Evolutionary conservation across 495 filamentous ascomycete genomes (phyloP).

Genomic region (Aspergillus sclerotiicarbonarius): DNA sequence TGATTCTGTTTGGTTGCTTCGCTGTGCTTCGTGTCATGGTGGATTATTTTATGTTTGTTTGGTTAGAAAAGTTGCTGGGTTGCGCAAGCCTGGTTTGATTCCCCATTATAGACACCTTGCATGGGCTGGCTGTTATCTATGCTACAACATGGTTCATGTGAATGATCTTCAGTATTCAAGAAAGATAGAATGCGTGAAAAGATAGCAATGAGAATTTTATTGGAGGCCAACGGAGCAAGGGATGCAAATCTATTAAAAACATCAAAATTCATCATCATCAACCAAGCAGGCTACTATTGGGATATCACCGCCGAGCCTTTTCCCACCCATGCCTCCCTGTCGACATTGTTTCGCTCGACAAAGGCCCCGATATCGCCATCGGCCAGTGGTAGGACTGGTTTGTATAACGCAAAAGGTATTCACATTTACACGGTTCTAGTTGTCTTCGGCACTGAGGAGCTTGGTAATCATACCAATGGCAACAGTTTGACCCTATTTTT

Average conservation of each 20-base stretch:
- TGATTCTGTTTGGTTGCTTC: constrained; percentile 20
- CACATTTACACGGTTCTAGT: constrained; percentile 20
- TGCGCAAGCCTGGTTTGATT: neutral
- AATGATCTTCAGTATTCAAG: too few species aligned
- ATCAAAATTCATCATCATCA: constrained; percentile 43
- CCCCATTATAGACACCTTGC: neutral
- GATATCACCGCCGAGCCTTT: constrained; percentile 26
- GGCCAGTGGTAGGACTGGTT: neutral
- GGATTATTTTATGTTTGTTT: neutral
- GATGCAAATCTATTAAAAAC: constrained; percentile 27
- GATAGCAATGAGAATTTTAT: constrained; percentile 16
- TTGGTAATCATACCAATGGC: constrained; percentile 96
- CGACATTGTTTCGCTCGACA: constrained; percentile 6
- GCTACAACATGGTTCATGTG: neutral
- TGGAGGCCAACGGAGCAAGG: constrained; percentile 19
- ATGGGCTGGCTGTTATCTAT: neutral
- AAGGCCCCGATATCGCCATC: neutral
- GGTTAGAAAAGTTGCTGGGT: neutral
- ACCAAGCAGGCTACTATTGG: constrained; percentile 24
- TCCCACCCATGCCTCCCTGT: constrained; percentile 23
- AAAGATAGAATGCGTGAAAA: neutral
- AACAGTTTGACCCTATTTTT: constrained; percentile 81
- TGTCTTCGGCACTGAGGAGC: constrained; percentile 53
- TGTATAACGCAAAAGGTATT: constrained; percentile 3
- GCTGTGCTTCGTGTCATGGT: neutral